Evolutionary conservation across 2,329 filamentous ascomycete species (phyloP).

Genomic region (Grosmannia serpens): DNA sequence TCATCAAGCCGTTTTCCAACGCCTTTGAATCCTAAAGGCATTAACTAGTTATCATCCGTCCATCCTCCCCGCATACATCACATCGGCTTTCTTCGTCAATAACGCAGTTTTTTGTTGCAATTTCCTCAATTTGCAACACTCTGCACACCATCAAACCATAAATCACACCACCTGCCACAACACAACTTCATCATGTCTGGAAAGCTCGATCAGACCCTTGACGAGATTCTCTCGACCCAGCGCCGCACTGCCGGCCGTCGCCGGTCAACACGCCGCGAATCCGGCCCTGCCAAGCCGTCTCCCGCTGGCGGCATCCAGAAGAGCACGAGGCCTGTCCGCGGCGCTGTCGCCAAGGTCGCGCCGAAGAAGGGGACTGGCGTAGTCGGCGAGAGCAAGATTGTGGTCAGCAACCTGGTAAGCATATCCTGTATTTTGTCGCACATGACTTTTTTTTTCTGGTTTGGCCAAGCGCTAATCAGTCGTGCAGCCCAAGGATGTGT

Average conservation of each 20-base stretch:
- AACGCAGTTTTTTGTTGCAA: not conserved
- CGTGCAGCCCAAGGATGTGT: conserved; percentile 81
- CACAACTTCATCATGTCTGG: conserved; percentile 57
- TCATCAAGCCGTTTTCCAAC: not conserved
- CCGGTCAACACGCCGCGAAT: conserved; percentile 35
- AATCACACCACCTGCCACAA: conserved; percentile 11
- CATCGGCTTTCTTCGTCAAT: not conserved
- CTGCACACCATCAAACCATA: not conserved
- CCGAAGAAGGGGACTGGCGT: conserved; percentile 54
- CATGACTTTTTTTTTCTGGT: not conserved
- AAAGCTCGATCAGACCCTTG: conserved; percentile 94
- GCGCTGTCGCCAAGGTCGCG: conserved; percentile 44
- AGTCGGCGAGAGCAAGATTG: conserved; percentile 81
- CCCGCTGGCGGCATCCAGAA: conserved; percentile 84
- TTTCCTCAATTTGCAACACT: not conserved
- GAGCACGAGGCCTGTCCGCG: conserved; percentile 51
- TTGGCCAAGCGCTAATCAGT: conserved; percentile 32
- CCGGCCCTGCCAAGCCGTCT: conserved; percentile 47
- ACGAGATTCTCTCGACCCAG: conserved; percentile 85
- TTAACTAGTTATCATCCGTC: not conserved
- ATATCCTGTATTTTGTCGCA: not conserved
- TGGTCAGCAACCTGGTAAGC: conserved; percentile 95
- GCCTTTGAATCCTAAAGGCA: not conserved
- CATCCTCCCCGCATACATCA: not conserved
- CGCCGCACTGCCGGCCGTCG: conserved; percentile 46